Evolutionary conservation across 2,329 filamentous ascomycete genomes (phyloP), one percentile per base, ranked within the genome.

Genomic region (Microsporum canis): DNA sequence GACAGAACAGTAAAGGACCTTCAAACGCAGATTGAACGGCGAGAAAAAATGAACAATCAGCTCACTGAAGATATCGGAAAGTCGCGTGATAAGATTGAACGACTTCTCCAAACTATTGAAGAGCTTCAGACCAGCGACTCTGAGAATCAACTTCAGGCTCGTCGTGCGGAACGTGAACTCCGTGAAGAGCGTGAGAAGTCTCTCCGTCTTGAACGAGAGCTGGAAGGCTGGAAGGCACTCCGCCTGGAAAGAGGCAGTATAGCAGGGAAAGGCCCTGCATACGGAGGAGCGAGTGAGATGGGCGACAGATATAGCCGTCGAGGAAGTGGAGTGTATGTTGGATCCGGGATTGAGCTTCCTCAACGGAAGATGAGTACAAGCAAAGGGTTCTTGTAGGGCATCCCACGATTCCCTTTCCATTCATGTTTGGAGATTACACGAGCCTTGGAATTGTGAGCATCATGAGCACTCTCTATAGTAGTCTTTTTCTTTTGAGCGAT

Each of bases 1-100:
- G 94, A 97, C 76, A 90, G 92, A 64, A 89, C 86, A 1, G 91
- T 97, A 69, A 94, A 94, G 74, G 94, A 97, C 73, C 82, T 97
- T 29, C 89, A 96, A 74, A 82, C 85, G 29, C 92, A 97, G 73
- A 88, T 99, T 66, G 91, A 96, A 56, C 89, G 94, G 67, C 89
- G 91, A 68, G 92, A 97, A 66, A 96, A 95, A 77, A 85, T 89
- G 68, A 90, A 91, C 68, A 71, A 80, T 3, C 87, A 94, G 70
- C 80, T 96, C 17, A 82, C 85, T 60, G 92, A 96, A 59, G 94
- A 97, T 69, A 82, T 96, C 61, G 79, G 81, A 66, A 88, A 92
- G 65, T 86, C 90, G 69, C 88, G 92, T 64, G 92, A 97, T 76
- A 95, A 94, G 79, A 84, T 91, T 64, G 89, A 94, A 66, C 90